Base-by-base conservation (phyloP, 2,329 filamentous ascomycete genomes). In the Mycosphaerella arachidis region DNA sequence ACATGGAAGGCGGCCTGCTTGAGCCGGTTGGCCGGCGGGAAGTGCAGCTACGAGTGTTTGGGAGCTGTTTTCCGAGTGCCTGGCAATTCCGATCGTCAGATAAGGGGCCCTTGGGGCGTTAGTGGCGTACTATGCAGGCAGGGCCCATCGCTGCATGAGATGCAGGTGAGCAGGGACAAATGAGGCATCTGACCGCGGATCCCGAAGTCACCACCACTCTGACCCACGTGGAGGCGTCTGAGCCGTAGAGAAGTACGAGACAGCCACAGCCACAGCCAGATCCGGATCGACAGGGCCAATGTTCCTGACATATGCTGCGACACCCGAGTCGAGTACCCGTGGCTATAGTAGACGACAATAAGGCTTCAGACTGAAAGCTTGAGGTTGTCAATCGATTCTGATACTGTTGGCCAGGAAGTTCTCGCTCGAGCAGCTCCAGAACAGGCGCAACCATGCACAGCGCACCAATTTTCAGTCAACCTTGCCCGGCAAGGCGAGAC, bases 201-300 rank as follows among this genome's bases (percentile, higher is more conserved):
- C 57, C 51, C 56, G 51, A 62, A 59, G 57, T 55, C 53, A 60
- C 53, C 16, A 31, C 35, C 48, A 31, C 59, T 53, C 48, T 52
- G 55, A 40, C 55, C 56, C 62, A 66, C 64, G 64, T 66, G 62
- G 62, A 61, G 57, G 53, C 56, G 53, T 55, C 40, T 61, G 43
- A 20, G 35, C 46, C 45, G 48, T 33, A 43, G 40, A 8, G 58
- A 50, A 46, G 43, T 40, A 57, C 46, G 45, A 56, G 33, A 48
- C 45, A 53, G 55, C 58, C 54, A 66, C 53, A 55, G 50, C 57
- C 56, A 61, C 48, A 55, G 45, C 57, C 56, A 59, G 53, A 56
- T 60, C 59, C 52, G 55, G 63, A 65, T 63, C 56, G 56, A 33
- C 61, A 55, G 43, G 60, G 61, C 62, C 56, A 50, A 40, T 62